Evolutionary conservation across 306 rosid genomes (phyloP).

Genomic region (Acmispon strigosus): DNA sequence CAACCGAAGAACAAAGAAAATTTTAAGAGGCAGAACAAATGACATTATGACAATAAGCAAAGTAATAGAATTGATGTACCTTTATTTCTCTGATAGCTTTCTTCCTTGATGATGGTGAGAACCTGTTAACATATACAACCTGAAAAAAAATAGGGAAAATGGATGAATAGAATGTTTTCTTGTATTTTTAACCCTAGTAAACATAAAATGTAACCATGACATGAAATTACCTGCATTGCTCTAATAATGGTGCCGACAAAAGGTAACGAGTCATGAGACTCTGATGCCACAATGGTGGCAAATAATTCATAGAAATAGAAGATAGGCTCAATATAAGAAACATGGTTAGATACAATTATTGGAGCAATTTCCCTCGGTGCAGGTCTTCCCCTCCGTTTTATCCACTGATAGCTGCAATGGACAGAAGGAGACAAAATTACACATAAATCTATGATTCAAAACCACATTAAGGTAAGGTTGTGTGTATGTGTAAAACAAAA

Average conservation of each 20-base stretch:
- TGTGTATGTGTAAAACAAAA: background rate
- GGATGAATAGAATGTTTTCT: background rate
- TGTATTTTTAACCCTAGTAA: background rate
- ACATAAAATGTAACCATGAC: constrained; percentile 10
- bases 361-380: constrained; percentile 86
- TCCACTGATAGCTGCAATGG: constrained; percentile 90
- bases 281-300: constrained; percentile 91
- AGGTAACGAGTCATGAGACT: constrained; percentile 92
- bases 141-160: constrained; percentile 32
- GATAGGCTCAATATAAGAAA: constrained; percentile 89
- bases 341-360: constrained; percentile 87
- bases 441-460: background rate
- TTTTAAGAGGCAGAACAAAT: constrained; percentile 11
- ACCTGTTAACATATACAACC: constrained; percentile 91
- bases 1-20: background rate
- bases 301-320: constrained; percentile 90
- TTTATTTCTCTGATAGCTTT: constrained; percentile 78
- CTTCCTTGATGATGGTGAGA: constrained; percentile 72
- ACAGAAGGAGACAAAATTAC: constrained; percentile 4
- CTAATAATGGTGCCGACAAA: constrained; percentile 93
- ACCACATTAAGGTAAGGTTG: background rate
- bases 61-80: constrained; percentile 67
- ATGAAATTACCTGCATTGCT: constrained; percentile 88
- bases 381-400: constrained; percentile 86
- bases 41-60: background rate